These are phyloP conservation scores for Fusarium sp. DNA, from an alignment of 2,329 filamentous ascomycete genomes.

Conservation along the genomic window DNA sequence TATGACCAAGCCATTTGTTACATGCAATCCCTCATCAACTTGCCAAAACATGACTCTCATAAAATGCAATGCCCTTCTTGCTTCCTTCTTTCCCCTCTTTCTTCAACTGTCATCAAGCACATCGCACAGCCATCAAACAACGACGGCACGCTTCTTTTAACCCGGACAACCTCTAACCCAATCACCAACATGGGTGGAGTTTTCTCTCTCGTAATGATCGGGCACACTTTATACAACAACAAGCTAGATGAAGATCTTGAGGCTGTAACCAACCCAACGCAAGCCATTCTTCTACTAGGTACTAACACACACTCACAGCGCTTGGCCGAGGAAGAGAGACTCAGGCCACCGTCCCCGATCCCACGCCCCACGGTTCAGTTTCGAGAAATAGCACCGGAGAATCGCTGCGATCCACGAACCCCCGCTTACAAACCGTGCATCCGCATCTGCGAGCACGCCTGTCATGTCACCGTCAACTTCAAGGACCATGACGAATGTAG, in stretches of 20 bases:
- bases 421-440: too few relatives aligned
- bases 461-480: too few relatives aligned
- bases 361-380: not conserved
- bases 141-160: not conserved
- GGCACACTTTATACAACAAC: too few relatives aligned
- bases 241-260: too few relatives aligned
- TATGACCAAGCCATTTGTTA: not conserved
- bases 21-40: not conserved
- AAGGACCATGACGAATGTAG: not conserved
- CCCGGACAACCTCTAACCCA: too few relatives aligned
- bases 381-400: not conserved
- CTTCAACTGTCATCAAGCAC: not conserved
- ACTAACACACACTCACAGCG: not conserved
- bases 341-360: too few relatives aligned
- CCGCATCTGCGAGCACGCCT: too few relatives aligned
- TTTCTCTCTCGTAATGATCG: too few relatives aligned
- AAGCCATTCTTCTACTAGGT: not conserved
- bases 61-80: not conserved
- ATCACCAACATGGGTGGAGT: not conserved
- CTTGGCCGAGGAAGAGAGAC: too few relatives aligned
- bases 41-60: rapidly evolving
- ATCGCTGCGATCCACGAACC: not conserved
- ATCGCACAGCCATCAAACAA: not conserved
- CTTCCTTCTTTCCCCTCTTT: not conserved
- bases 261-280: not conserved